Evolutionary conservation across 1,284 basidiomycete species (phyloP), one percentile per base, ranked within the genome.

Genomic region (Porodaedalea pini): DNA sequence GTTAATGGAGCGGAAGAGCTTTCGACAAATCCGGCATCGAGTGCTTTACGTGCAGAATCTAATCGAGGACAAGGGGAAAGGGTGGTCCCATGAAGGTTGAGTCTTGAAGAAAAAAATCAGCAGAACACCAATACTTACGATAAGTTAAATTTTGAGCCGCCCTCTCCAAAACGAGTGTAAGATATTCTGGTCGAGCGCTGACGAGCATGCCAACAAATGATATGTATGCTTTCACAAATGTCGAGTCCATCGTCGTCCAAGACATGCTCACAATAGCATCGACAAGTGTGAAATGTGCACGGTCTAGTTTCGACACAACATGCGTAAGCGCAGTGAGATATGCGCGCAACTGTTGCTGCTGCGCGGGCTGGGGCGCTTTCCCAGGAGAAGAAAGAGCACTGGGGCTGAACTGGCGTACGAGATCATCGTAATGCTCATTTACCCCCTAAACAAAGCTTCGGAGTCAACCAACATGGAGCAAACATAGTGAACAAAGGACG

Each of bases 141-240:
- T 91, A 87, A 19, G 91, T 91, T 57, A 98, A 82, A 11, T 92
- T 92, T 58, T 86, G 86, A 5, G 94, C 84, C 39, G 92, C 86
- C 71, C 85, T 92, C 55, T 79, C 79, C 8, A 98, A 80, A 7
- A 98, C 86, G 59, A 90, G 79, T 34, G 86, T 87, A 31, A 97
- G 80, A 76, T 97, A 99, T 71, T 96, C 93, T 60, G 93, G 90
- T 61, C 92, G 78, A n/a, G 96, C 94, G 63, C 90, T 94, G 63
- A 98, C 85, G 37, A 99, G 83, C 75, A 95, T 92, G 44, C 92
- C 92, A 45, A 94, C 83, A 68, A 98, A 98, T 25, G 89, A 82
- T 25, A 86, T 86, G 70, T 94, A 97, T 11, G 86, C 83, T 70
- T 86, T 89, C 53, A 94, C 93, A 64, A 95, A 92, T 19, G 78